Evolutionary conservation across 345 rosid genomes (phyloP).

Genomic region (Excoecaria agallocha): DNA sequence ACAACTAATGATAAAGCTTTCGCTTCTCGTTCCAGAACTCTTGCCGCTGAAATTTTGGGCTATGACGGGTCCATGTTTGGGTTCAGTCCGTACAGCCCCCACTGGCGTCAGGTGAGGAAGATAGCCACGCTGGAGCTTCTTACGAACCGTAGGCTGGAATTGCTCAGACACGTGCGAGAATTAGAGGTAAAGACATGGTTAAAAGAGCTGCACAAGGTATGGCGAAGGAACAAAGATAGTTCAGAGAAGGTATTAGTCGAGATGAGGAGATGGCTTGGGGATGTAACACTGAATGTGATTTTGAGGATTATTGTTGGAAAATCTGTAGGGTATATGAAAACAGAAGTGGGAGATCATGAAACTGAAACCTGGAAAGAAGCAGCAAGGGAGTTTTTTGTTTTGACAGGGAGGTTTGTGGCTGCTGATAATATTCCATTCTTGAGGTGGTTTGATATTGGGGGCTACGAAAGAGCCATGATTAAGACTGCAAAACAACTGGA

Average conservation of each 20-base stretch:
- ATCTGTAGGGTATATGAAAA: not conserved
- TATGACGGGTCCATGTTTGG: conserved; percentile 28
- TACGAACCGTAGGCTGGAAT: conserved; percentile 30
- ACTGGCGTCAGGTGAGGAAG: conserved; percentile 39
- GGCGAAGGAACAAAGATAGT: conserved; percentile 1
- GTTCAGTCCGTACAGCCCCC: conserved; percentile 29
- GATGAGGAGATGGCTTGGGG: conserved; percentile 36
- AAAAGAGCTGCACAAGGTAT: conserved; percentile 19
- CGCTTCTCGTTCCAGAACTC: conserved; percentile 29
- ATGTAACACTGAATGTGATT: conserved; percentile 29
- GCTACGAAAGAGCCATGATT: not conserved
- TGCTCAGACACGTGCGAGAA: conserved; percentile 24
- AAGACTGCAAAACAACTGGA: not conserved
- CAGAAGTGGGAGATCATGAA: too few relatives aligned
- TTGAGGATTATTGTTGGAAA: conserved; percentile 25
- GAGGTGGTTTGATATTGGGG: conserved; percentile 9
- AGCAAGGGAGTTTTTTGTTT: not conserved
- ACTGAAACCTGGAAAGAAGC: not conserved
- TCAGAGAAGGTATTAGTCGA: conserved; percentile 17
- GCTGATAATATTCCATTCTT: conserved; percentile 5
- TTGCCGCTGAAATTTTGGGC: conserved; percentile 20
- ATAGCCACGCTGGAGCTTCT: conserved; percentile 29
- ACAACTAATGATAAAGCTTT: conserved; percentile 32
- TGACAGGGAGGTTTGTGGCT: not conserved
- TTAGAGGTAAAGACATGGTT: conserved; percentile 15